Evolutionary conservation across 129 eudicot genomes (phyloP), one percentile per base, ranked within the genome.

Genomic region (Daucus carota): DNA sequence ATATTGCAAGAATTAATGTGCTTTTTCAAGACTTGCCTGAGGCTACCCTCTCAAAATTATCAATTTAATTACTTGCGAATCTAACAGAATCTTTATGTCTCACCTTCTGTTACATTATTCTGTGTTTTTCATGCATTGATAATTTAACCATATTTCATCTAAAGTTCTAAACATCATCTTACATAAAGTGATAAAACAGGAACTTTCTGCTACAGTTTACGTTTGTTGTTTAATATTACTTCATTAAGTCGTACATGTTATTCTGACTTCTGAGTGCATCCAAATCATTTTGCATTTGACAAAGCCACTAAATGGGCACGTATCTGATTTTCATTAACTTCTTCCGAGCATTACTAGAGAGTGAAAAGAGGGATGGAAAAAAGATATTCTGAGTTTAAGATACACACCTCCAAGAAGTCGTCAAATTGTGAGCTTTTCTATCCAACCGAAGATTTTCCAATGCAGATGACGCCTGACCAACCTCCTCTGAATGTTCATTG

Each of bases 341-440:
- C 2, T 48, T 48, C 18, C 62, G 22, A 52, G 31, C 65, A 24
- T 24, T 8, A n/a, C 31, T 57, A 31, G 31, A 57, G 9, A 57
- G 28, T 12, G 32, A 57, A 9, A 57, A n/a, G 65, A 28, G 65
- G 65, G 40, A 63, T 16, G 36, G 5, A n/a, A 24, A n/a, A 45
- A 10, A 8, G 71, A 48, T 17, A 67, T 59, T 42, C 1, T 2
- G 72, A 67, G 22, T 31, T 28, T 28, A 62, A 75, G 75, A 76
- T 76, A 85, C 84, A 75, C 45, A 92, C 98, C 97, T 81, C 98
- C 98, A 93, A 45, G 98, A 90, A n/a, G 88, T 79, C 73, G 98
- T 93, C 40, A 88, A 76, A 77, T 87, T 88, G 59, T 96, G 88
- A 75, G 97, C 85, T 81, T 94, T 94, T 67, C 97, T 81, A 76